Evolutionary conservation across 345 rosid genomes (phyloP).

Genomic region (Eucalyptus dawsonii): DNA sequence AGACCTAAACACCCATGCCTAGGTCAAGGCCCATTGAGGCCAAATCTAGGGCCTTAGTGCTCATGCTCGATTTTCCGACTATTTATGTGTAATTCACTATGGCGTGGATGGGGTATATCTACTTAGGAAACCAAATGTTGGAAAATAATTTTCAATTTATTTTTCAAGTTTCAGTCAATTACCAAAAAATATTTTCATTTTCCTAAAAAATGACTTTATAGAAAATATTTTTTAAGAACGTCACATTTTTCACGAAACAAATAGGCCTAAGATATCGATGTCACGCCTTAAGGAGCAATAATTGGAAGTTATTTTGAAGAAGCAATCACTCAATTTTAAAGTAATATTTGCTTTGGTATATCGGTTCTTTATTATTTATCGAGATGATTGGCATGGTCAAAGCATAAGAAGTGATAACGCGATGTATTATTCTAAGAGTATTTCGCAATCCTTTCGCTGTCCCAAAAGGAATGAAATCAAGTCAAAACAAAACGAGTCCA

Average conservation of each 20-base stretch:
- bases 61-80: neutral
- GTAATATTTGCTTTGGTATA: neutral
- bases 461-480: neutral
- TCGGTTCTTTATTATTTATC: neutral
- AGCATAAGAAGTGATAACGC: neutral
- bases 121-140: neutral
- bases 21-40: neutral
- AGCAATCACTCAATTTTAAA: neutral
- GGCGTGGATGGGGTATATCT: neutral
- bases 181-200: rapidly evolving
- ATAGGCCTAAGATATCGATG: neutral
- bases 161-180: neutral
- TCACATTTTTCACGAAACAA: rapidly evolving
- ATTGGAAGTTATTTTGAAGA: neutral
- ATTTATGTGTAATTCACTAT: neutral
- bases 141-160: neutral
- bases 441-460: neutral
- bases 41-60: neutral
- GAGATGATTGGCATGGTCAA: neutral
- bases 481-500: neutral
- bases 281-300: neutral
- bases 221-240: too few species aligned
- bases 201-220: neutral
- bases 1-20: neutral
- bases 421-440: neutral